Base-by-base conservation (phyloP, 1,284 basidiomycete genomes). In the Boletellus deceptivus region DNA sequence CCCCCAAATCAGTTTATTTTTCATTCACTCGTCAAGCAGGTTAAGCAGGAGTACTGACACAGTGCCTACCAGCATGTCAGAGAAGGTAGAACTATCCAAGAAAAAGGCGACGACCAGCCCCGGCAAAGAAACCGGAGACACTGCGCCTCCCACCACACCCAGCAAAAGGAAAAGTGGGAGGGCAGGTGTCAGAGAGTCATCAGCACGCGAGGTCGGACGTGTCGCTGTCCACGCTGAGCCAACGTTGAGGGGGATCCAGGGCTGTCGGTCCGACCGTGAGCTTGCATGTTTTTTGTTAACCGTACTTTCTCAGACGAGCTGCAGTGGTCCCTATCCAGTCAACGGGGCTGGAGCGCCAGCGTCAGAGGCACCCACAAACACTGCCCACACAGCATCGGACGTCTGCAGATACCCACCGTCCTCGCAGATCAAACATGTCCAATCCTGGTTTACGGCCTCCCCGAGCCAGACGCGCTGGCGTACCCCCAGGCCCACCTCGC, bases 261-360 rank as follows among this genome's bases (percentile, higher is more conserved):
- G 61, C 55, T 66, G 56, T 54, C 68, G 62, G 42, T 64, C 69
- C 54, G 61, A 70, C 50, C 48, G 69, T 71, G 47, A 45, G 63
- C 50, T 35, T 42, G 43, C 29, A 42, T 36, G 43, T 46, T 39
- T 31, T 35, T 17, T 44, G 13, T 10, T 18, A 39, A 37, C 17
- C 25, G 29, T 34, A 3, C 31, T 41, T 36, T 29, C 55, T 64
- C 41, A 68, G 31, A 42, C 18, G 43, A 14, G 8, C 44, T 5
- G 8, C 45, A 70, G 64, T 61, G 10, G 49, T 52, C 33, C 46
- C 56, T 39, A 18, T 56, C 43, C 68, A 63, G n/a, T 48, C 62
- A 22, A 35, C 55, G 39, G 49, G 48, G 16, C 35, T 52, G 46
- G 64, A 70, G 48, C 59, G 54, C 35, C 69, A 58, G 52, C 67